Evolutionary conservation across 257 asterid genomes (phyloP), one percentile per base, ranked within the genome.

Genomic region (Plantago ovata): DNA sequence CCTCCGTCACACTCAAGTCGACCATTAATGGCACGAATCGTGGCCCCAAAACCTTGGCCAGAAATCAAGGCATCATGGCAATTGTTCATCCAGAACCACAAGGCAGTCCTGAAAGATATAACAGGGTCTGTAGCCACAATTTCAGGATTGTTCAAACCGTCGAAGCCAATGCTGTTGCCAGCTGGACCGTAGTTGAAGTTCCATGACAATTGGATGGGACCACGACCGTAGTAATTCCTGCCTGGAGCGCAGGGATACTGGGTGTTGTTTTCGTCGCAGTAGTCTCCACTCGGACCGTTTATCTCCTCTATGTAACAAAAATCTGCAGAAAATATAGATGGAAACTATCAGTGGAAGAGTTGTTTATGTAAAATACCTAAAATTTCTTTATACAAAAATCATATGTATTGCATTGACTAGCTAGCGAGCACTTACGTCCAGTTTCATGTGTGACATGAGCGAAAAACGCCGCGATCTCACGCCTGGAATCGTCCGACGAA

Each of bases 11-110:
- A 81, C 33, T 81, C 87, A 13, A 71, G 38, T 0, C 3, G 38
- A 1, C 84, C 77, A 14, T 81, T 78, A 33, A 81, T 63, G 10
- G 80, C 78, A 1, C 78, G 81, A 62, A 72, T 81, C 0, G 87
- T 81, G 0, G 80, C 67, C 1, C 88, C 84, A 11, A 81, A 81
- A 0, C 87, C 87, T 46, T 62, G 71, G 0, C 81, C 81, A 1
- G 82, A 60, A 39, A 48, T 69, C 14, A 81, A 72, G 12, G 47
- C 44, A 23, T 72, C 65, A 11, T 78, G 87, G 23, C 79, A 72
- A 10, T 73, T 39, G 36, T 72, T 75, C 87, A 81, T 81, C 87
- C 87, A 78, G 38, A 7, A 78, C 87, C 87, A 81, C 18, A 81
- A 61, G 1, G 58, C 84, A 10, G 81, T 77, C 65, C 65, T 67